phyloP scores from a whole-genome alignment of 2,329 filamentous ascomycete species.

The Lomentospora prolificans region DNA sequence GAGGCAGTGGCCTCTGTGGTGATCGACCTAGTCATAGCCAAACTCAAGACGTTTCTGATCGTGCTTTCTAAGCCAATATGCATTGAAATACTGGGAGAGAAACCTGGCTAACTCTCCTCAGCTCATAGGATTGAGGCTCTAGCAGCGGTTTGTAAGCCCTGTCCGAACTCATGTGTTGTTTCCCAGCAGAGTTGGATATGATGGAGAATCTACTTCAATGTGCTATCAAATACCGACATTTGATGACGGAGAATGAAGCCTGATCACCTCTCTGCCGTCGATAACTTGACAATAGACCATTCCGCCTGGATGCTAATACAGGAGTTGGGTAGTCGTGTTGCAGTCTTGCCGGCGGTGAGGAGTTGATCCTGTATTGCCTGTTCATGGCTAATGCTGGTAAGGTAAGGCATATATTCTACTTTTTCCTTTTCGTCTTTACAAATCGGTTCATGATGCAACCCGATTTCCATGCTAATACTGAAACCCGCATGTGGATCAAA shows the following conservation, averaged over 20 bases:
- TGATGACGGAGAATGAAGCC: slow-evolving; percentile 25
- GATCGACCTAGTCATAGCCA: slow-evolving; percentile 47
- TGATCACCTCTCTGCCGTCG: slow-evolving; percentile 16
- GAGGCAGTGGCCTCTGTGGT: slow-evolving; percentile 38
- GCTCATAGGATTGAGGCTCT: background rate
- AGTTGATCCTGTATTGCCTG: no score
- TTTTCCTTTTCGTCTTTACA: slow-evolving; percentile 14
- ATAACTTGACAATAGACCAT: background rate
- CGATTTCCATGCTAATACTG: slow-evolving; percentile 70
- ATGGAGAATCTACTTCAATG: slow-evolving; percentile 16
- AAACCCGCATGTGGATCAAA: slow-evolving; percentile 56
- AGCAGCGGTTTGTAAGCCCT: background rate
- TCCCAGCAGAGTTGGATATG: background rate
- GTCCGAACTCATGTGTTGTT: background rate
- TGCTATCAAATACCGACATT: slow-evolving; percentile 37
- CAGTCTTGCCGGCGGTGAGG: no score
- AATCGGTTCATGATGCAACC: slow-evolving; percentile 53
- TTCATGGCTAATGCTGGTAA: slow-evolving; percentile 14
- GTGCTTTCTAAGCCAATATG: slow-evolving; percentile 10
- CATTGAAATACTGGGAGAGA: slow-evolving; percentile 3
- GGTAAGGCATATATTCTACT: slow-evolving; percentile 19
- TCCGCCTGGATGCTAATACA: background rate
- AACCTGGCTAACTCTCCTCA: background rate
- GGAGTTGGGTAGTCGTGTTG: background rate
- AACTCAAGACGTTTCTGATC: slow-evolving; percentile 40